Evolutionary conservation across 352 stramenopile species (phyloP).

Genomic region (Globisporangium iwayamae): DNA sequence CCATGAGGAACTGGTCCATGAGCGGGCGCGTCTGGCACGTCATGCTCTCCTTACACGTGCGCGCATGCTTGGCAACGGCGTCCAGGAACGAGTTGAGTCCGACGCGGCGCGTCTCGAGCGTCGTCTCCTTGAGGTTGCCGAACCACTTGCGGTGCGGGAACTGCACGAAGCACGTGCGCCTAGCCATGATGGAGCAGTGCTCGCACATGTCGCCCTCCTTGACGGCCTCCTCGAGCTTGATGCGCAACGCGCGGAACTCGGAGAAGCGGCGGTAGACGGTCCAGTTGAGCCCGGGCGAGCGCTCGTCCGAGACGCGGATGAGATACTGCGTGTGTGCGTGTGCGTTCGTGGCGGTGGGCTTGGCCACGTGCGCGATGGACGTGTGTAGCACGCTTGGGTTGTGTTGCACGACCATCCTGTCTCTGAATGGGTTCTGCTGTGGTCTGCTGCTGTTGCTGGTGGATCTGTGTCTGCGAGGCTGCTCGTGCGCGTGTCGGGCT

Average conservation of each 20-base stretch:
- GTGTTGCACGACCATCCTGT: conserved; percentile 22
- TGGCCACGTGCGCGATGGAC: conserved; percentile 75
- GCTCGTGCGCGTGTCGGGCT: neutral
- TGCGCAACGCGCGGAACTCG: conserved; percentile 75
- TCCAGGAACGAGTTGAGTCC: conserved; percentile 79
- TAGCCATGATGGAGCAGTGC: conserved; percentile 75
- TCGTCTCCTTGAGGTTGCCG: conserved; percentile 65
- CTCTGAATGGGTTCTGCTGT: neutral
- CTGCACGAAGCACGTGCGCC: conserved; percentile 77
- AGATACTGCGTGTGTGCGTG: conserved; percentile 83
- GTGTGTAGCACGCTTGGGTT: conserved; percentile 64
- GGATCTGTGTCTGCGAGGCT: neutral
- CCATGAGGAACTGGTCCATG: conserved; percentile 88
- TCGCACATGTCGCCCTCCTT: conserved; percentile 70
- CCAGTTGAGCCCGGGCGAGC: conserved; percentile 64
- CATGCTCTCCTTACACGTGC: conserved; percentile 65
- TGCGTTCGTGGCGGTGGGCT: conserved; percentile 45
- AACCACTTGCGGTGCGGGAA: conserved; percentile 79
- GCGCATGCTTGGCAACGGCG: conserved; percentile 69
- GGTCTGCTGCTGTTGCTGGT: neutral
- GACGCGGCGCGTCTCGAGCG: conserved; percentile 67
- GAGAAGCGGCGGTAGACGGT: conserved; percentile 84
- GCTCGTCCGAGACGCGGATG: conserved; percentile 81
- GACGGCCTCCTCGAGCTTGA: conserved; percentile 56
- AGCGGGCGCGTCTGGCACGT: conserved; percentile 68